Base-by-base conservation (phyloP, 352 stramenopile genomes). In the Phytophthora boehmeriae region DNA sequence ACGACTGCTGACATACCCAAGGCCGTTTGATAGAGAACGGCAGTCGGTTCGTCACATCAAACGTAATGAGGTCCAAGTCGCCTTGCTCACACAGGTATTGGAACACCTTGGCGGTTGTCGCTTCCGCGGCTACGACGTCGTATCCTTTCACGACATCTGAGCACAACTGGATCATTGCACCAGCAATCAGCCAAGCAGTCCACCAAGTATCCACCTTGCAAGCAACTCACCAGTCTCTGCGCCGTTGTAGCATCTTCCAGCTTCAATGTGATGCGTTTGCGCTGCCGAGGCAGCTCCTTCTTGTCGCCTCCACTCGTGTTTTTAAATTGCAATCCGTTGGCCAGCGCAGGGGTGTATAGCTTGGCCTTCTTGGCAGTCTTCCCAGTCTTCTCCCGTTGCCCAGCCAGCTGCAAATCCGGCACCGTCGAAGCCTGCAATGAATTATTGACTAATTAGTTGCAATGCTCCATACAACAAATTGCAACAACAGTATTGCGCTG, bases 61-160 rank as follows among this genome's bases (percentile, higher is more conserved):
- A 91, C 17, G 87, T 92, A 62, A 95, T 89, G 28, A 95, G 32
- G 49, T 95, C 87, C 10, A 95, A 71, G 16, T 90, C 80, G 17
- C 59, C 83, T 14, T 92, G 81, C 58, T 95, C 85, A 56, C 87
- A 95, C 4, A 92, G 56, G 32, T 80, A 93, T 64, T 95, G 87
- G 47, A 95, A 95, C n/a, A 92, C 75, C 38, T 89, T 92, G 20
- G 63, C 59, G 16, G 75, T 87, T 23, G 55, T 46, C 5, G 83
- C 77, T 52, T 94, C 80, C 1, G 82, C 83, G 1, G 87, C 87
- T n/a, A 95, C 77, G 8, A 95, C 48, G 38, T 94, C 85, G 63
- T 92, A 95, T 48, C 69, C 61, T 55, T 90, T 90, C 34, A 92
- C 62, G 6, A 76, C 68, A 14, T 75, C 54, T 25, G 78, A 89